These are phyloP conservation scores for Paulownia fortunei DNA, from an alignment of 257 asterid genomes.

Conservation along the genomic window DNA sequence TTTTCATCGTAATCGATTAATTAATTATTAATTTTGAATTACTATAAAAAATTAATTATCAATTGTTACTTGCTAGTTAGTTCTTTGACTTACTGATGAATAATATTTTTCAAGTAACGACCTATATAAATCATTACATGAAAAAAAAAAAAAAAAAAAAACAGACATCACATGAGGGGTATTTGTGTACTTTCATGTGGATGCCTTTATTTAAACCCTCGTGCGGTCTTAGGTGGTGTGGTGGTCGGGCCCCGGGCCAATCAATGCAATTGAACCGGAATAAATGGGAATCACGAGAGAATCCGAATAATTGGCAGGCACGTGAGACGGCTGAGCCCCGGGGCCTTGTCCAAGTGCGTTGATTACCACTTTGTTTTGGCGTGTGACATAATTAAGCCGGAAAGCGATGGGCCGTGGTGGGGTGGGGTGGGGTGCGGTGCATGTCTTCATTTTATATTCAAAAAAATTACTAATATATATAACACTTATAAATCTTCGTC, in stretches of 20 bases:
- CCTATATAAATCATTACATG: too few species aligned
- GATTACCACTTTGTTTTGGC: background rate
- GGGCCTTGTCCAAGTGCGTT: background rate
- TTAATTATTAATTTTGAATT: too few species aligned
- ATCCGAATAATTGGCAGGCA: background rate
- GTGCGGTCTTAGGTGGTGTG: slow-evolving; percentile 5
- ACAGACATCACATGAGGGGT: background rate
- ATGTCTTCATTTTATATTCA: too few species aligned
- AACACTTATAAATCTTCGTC: too few species aligned
- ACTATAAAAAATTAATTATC: too few species aligned
- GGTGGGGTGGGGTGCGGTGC: too few species aligned
- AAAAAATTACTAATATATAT: too few species aligned
- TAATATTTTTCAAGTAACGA: too few species aligned
- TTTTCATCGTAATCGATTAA: too few species aligned
- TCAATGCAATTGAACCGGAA: slow-evolving; percentile 5
- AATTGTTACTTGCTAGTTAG: too few species aligned
- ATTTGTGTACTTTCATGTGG: background rate
- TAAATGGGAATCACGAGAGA: slow-evolving; percentile 11
- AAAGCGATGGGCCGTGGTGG: background rate
- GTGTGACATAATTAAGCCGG: background rate
- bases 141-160: too few species aligned
- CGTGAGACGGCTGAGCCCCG: slow-evolving; percentile 17
- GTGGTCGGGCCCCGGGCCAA: background rate
- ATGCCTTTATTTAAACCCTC: background rate
- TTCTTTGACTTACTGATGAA: too few species aligned